Evolutionary conservation across 805 yeast genomes (phyloP).

Genomic region (Pichia exigua): DNA sequence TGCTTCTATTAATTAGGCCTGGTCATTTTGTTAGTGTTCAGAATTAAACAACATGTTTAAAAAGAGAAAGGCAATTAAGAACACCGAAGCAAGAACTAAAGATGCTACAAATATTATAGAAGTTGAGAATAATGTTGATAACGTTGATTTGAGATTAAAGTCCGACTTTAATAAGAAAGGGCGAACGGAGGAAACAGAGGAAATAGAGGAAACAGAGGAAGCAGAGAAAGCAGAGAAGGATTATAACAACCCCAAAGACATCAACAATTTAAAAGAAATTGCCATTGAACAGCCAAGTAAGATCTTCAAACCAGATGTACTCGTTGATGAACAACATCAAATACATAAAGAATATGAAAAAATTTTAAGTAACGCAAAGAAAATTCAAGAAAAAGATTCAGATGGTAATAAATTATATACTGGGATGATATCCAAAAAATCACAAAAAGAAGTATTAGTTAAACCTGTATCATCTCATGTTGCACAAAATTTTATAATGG

Average conservation of each 20-base stretch:
- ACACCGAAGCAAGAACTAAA: not conserved
- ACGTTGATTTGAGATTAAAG: not conserved
- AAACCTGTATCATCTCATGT: constrained; percentile 38
- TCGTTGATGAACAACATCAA: constrained; percentile 18
- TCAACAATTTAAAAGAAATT: not conserved
- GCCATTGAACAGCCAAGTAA: not conserved
- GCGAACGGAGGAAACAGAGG: no score
- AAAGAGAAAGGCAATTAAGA: constrained; percentile 25
- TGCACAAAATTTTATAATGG: constrained; percentile 61
- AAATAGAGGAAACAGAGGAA: no score
- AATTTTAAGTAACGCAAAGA: not conserved
- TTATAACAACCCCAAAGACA: not conserved
- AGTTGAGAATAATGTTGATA: not conserved
- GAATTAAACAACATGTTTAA: constrained; percentile 29
- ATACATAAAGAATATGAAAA: constrained; percentile 4
- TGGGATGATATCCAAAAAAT: constrained; percentile 17
- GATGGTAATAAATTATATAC: constrained; percentile 23
- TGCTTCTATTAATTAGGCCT: no score
- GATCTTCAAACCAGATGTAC: constrained; percentile 18
- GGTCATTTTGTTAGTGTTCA: no score
- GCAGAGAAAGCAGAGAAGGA: no score
- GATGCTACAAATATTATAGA: not conserved
- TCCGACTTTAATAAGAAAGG: not conserved
- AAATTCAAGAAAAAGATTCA: constrained; percentile 13
- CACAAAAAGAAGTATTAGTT: constrained; percentile 10